These are phyloP conservation scores for Trametes versicolor DNA, from an alignment of 1,284 basidiomycete species.

Conservation along the genomic window DNA sequence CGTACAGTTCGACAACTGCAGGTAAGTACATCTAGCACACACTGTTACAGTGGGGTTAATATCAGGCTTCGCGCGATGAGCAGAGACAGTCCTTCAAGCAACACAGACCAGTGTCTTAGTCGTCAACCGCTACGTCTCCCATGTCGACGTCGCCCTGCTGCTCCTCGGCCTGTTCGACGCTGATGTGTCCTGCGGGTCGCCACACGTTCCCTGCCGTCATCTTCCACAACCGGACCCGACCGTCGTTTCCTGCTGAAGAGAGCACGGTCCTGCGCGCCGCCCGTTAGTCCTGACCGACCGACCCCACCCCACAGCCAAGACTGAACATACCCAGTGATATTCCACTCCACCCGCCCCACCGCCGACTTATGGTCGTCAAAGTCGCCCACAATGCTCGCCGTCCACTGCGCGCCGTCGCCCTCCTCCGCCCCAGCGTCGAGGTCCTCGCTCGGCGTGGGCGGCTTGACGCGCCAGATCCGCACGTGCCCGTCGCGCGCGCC, in stretches of 20 bases:
- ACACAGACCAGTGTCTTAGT: conserved; percentile 22
- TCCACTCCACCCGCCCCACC: conserved; percentile 86
- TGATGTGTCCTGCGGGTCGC: conserved; percentile 80
- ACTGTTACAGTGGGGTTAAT: too few relatives aligned
- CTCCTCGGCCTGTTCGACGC: conserved; percentile 78
- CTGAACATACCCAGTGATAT: conserved; percentile 78
- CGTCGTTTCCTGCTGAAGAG: conserved; percentile 91
- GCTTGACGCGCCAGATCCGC: conserved; percentile 85
- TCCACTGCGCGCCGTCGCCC: conserved; percentile 68
- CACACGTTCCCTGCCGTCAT: conserved; percentile 79
- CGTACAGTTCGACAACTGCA: too few relatives aligned
- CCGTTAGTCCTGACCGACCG: conserved; percentile 6
- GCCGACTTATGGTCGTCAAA: conserved; percentile 85
- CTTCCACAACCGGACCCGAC: conserved; percentile 90
- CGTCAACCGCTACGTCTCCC: conserved; percentile 45
- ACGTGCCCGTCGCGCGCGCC: conserved; percentile 88
- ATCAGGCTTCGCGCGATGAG: too few relatives aligned
- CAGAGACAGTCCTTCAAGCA: too few relatives aligned
- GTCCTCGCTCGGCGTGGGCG: conserved; percentile 50
- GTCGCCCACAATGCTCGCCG: conserved; percentile 79
- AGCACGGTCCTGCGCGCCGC: conserved; percentile 75
- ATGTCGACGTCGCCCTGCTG: conserved; percentile 53
- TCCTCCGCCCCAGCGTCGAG: conserved; percentile 45
- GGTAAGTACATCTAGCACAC: too few relatives aligned
- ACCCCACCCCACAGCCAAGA: conserved; percentile 27